phyloP scores from a whole-genome alignment of 352 stramenopile genomes.

The Pythium sukuiense region DNA sequence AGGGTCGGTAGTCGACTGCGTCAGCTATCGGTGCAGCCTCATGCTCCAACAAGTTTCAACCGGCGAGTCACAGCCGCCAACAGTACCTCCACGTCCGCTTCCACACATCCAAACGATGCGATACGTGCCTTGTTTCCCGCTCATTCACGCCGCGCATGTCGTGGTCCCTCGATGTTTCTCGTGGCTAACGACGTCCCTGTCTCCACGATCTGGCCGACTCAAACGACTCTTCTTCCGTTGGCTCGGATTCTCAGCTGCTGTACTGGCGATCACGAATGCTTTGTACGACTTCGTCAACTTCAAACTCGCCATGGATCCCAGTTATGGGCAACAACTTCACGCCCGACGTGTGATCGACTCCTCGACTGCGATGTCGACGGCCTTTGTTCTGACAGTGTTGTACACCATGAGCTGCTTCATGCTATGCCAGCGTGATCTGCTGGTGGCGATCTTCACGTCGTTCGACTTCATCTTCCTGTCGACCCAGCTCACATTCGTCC shows the following conservation, averaged over 20 bases:
- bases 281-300: constrained; percentile 7
- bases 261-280: constrained; percentile 3
- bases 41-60: not conserved
- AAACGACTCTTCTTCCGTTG: not conserved
- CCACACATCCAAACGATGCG: constrained; percentile 22
- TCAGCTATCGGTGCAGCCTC: constrained; percentile 23
- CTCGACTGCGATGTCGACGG: not conserved
- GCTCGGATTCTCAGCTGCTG: not conserved
- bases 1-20: constrained; percentile 21
- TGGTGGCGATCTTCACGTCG: constrained; percentile 5
- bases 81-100: not conserved
- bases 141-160: constrained; percentile 11
- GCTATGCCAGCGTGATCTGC: constrained; percentile 12
- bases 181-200: constrained; percentile 1
- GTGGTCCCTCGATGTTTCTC: constrained; percentile 6
- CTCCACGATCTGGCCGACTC: not conserved
- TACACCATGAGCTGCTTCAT: constrained; percentile 6
- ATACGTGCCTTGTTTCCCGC: not conserved
- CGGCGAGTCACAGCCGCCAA: not conserved
- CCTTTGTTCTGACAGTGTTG: not conserved
- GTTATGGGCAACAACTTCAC: not conserved
- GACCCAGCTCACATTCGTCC: constrained; percentile 23
- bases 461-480: constrained; percentile 32
- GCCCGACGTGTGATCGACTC: not conserved
- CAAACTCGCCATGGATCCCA: constrained; percentile 2